These are phyloP conservation scores for Marasmius tenuissimus DNA, from an alignment of 1,284 basidiomycete genomes.

Conservation along the genomic window DNA sequence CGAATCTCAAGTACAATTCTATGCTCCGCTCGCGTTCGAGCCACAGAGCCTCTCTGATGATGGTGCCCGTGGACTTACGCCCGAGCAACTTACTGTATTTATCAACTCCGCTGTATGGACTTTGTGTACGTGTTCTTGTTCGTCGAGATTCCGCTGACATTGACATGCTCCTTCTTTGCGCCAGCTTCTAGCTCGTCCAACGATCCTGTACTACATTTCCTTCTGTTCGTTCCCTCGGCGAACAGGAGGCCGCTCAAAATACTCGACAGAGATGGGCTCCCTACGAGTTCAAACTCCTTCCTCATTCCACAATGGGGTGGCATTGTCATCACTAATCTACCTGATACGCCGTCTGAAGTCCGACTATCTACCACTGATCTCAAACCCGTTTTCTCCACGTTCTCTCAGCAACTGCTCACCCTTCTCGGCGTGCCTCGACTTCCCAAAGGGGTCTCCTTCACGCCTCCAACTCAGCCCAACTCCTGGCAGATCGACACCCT, in stretches of 20 bases:
- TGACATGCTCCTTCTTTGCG: conserved; percentile 6
- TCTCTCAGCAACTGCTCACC: conserved; percentile 72
- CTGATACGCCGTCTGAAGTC: conserved; percentile 26
- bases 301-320: conserved; percentile 96
- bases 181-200: conserved; percentile 81
- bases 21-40: conserved; percentile 85
- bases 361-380: conserved; percentile 48
- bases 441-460: conserved; percentile 35
- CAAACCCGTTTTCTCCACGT: conserved; percentile 63
- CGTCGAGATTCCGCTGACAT: not conserved
- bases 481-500: conserved; percentile 83
- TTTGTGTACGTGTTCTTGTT: conserved; percentile 58
- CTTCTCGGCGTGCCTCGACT: conserved; percentile 78
- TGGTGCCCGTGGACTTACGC: conserved; percentile 58
- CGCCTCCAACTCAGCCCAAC: conserved; percentile 37
- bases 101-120: conserved; percentile 97
- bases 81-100: conserved; percentile 86
- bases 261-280: conserved; percentile 51
- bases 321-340: conserved; percentile 79
- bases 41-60: conserved; percentile 44
- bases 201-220: conserved; percentile 91
- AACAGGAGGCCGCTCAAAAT: conserved; percentile 72
- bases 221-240: conserved; percentile 85
- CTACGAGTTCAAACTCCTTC: conserved; percentile 66
- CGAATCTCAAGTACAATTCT: conserved; percentile 92